Base-by-base conservation (phyloP, 1,284 basidiomycete genomes). In the Trametes versicolor region DNA sequence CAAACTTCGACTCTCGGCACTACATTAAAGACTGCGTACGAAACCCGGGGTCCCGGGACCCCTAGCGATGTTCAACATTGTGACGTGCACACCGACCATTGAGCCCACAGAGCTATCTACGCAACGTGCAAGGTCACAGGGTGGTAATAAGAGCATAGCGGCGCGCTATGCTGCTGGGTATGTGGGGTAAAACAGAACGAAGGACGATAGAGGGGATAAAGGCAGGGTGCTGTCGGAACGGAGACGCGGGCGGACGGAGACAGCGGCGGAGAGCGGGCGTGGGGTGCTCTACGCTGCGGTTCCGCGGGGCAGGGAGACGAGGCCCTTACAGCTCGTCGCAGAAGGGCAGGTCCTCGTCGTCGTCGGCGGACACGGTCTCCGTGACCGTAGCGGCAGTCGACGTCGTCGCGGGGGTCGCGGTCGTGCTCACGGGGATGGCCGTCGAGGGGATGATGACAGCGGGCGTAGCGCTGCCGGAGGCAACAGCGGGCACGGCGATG, bases 261-360 rank as follows among this genome's bases (percentile, higher is more conserved):
- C 7, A 19, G 21, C 52, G 39, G 53, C 34, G 37, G 21, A 54
- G 21, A 43, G 37, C 37, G 34, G 25, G 39, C 53, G 23, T n/a
- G 21, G 45, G 21, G 8, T 23, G 43, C 17, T 54, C 53, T 25
- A 12, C 13, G 25, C 27, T 19, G 41, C 19, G 9, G 4, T 29
- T 41, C 53, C 27, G 32, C 29, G 29, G 29, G 9, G 55, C 34
- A 10, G 34, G 10, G 29, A n/a, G n/a, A 32, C 5, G 23, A 25
- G 27, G 29, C 12, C 53, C 64, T 72, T 67, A 75, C 67, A 77
- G 74, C 73, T 77, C 76, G 80, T 91, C 87, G 77, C 89, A 90
- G 73, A 72, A 90, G 52, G 88, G 87, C 48, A 88, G 74, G 71
- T 85, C 81, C 49, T 85, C 81, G 61, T 82, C 80, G 23, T 80